Base-by-base conservation (phyloP, 164 flowering plant genomes). In the Cinnamomum micranthum region DNA sequence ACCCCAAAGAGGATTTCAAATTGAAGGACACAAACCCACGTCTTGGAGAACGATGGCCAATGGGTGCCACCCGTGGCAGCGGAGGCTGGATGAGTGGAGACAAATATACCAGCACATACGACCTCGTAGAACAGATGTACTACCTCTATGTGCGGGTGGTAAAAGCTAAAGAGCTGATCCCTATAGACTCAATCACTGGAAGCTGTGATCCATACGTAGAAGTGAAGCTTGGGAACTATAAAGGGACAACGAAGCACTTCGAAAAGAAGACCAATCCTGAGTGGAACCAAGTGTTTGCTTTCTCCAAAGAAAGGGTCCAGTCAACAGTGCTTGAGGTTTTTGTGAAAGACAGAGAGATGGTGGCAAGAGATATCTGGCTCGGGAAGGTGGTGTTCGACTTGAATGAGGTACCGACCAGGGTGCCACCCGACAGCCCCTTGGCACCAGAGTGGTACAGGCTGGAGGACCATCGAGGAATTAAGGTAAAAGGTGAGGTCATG, bases 381-480 rank as follows among this genome's bases (percentile, higher is more conserved):
- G 97, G 95, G 31, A 86, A 80, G 78, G 95, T 89, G 22, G 35
- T 78, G 23, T 87, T 92, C 31, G 97, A 92, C 75, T 71, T 92
- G 86, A 79, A 92, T 72, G 95, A 92, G 73, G 85, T 91, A 20
- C 95, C 97, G 0, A 92, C 91, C 0, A 78, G 95, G 76, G 95
- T 91, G 23, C 97, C 93, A 22, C 95, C 97, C 0, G 94, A 92
- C 75, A 92, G 95, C 73, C 97, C 97, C 22, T 75, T 92, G 76
- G 97, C 97, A 6, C 92, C 95, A 15, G 95, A 92, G 70, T 92
- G 97, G 97, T 92, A 92, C 77, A 82, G 92, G 72, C 69, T 92
- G 58, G 92, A 89, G 75, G 86, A 88, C 51, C 78, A 89, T 51
- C 76, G 73, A 0, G 91, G 91, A 17, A 85, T 86, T 0, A 91